phyloP scores from a whole-genome alignment of 257 asterid genomes.

The Gentiana straminea region DNA sequence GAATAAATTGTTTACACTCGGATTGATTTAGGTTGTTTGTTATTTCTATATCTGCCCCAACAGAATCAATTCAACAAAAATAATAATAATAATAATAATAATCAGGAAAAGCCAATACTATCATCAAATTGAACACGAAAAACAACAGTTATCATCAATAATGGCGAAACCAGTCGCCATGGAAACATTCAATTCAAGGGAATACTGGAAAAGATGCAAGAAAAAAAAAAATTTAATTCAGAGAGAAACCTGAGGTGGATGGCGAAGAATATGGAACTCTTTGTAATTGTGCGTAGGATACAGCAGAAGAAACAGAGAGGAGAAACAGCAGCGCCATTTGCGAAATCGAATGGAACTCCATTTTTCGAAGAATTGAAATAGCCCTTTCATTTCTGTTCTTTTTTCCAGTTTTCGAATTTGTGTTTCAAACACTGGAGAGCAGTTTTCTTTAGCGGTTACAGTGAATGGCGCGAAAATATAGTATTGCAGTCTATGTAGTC shows the following conservation, averaged over 20 bases:
- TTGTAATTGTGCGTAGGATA: constrained; percentile 8
- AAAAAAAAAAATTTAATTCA: not conserved
- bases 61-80: not conserved
- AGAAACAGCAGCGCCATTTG: constrained; percentile 12
- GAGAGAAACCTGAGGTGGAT: constrained; percentile 27
- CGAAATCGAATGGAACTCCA: constrained; percentile 10
- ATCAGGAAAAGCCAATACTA: not conserved
- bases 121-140: not conserved
- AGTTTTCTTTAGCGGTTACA: too few relatives aligned
- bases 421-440: too few relatives aligned
- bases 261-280: constrained; percentile 15
- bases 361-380: too few relatives aligned
- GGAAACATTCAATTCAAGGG: not conserved
- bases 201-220: too few relatives aligned
- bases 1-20: too few relatives aligned
- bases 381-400: too few relatives aligned
- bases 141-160: not conserved
- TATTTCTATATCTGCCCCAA: too few relatives aligned
- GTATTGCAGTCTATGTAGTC: too few relatives aligned
- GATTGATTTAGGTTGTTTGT: too few relatives aligned
- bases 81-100: too few relatives aligned
- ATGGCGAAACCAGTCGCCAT: not conserved
- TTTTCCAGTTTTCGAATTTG: too few relatives aligned
- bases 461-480: too few relatives aligned
- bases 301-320: constrained; percentile 11